Percentiles rank a stretch among this genome's conserved stretches.
These are phyloP conservation scores for Coemansia sp. DNA, from an alignment of 192 early-diverging fungal genomes.

Conservation along the genomic window DNA sequence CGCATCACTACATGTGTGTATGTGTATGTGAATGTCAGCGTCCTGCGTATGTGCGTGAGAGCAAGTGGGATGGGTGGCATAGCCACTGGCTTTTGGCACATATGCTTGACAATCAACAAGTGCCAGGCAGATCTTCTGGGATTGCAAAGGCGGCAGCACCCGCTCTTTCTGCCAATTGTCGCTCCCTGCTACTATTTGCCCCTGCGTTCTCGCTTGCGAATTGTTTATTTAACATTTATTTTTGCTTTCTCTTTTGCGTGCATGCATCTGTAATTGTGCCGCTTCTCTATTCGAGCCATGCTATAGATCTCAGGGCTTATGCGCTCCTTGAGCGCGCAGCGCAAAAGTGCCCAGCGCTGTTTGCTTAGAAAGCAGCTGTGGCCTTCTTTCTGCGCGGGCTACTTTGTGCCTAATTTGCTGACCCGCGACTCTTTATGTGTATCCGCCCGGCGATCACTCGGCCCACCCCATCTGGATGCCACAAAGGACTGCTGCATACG, in stretches of 20 bases:
- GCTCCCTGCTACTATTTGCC: slow-evolving; percentile 8
- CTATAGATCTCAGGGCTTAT: slow-evolving; percentile 49
- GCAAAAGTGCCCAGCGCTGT: slow-evolving; percentile 35
- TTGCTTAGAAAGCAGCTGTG: no score
- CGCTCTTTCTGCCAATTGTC: not conserved
- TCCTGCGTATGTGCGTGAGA: not conserved
- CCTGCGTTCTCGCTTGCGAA: slow-evolving; percentile 4
- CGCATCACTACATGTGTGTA: not conserved
- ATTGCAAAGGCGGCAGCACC: not conserved
- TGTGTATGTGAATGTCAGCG: not conserved
- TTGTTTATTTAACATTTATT: slow-evolving; percentile 13
- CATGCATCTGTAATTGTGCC: not conserved
- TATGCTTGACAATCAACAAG: slow-evolving; percentile 4
- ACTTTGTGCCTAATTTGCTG: no score
- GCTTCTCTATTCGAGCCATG: slow-evolving; percentile 4
- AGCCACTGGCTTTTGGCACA: not conserved
- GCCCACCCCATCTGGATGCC: no score
- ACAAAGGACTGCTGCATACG: no score
- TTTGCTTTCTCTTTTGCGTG: slow-evolving; percentile 3
- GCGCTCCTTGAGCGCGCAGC: slow-evolving; percentile 52
- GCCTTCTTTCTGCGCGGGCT: no score
- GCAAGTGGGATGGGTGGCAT: not conserved
- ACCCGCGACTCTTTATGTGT: no score
- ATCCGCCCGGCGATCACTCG: no score
- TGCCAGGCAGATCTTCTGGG: not conserved